Conservation (phyloP, 1,139 yeast genomes). For the Blastobotrys ciferrii region DNA sequence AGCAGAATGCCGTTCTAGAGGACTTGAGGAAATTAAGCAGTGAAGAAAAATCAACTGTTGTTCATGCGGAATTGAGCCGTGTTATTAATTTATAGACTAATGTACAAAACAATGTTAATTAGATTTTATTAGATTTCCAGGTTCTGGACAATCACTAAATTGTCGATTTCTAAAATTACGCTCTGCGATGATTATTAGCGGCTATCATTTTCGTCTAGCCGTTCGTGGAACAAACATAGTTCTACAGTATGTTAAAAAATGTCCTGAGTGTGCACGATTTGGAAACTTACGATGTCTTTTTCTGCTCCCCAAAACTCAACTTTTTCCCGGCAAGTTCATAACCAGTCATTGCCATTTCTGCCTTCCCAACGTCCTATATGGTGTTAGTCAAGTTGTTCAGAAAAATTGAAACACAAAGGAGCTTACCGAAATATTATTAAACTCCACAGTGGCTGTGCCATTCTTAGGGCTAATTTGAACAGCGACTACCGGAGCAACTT, state of each 20-base stretch:
- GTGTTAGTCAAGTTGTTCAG: background rate
- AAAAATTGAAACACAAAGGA: background rate
- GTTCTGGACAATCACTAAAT: too few species aligned
- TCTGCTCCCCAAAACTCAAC: constrained; percentile 10
- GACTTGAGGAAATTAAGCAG: constrained; percentile 16
- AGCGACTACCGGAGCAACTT: constrained; percentile 50
- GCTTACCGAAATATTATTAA: constrained; percentile 37
- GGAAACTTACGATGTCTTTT: constrained; percentile 9
- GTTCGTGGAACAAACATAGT: constrained; percentile 26
- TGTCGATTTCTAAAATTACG: too few species aligned
- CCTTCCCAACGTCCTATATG: constrained; percentile 52
- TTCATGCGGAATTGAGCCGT: constrained; percentile 23
- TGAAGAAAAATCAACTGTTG: constrained; percentile 27
- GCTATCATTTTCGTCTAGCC: constrained; percentile 13
- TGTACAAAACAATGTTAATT: too few species aligned
- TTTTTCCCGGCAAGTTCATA: constrained; percentile 28
- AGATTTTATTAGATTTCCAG: too few species aligned
- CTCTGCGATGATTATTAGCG: too few species aligned
- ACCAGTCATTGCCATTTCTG: constrained; percentile 51
- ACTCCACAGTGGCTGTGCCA: constrained; percentile 56
- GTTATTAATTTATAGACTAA: constrained; percentile 9
- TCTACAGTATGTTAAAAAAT: constrained; percentile 6
- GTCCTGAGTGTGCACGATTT: too few species aligned
- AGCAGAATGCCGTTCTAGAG: constrained; percentile 5
- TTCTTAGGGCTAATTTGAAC: constrained; percentile 49